Conservation (phyloP, 2,329 filamentous ascomycete genomes). For the Colletotrichum tanaceti region DNA sequence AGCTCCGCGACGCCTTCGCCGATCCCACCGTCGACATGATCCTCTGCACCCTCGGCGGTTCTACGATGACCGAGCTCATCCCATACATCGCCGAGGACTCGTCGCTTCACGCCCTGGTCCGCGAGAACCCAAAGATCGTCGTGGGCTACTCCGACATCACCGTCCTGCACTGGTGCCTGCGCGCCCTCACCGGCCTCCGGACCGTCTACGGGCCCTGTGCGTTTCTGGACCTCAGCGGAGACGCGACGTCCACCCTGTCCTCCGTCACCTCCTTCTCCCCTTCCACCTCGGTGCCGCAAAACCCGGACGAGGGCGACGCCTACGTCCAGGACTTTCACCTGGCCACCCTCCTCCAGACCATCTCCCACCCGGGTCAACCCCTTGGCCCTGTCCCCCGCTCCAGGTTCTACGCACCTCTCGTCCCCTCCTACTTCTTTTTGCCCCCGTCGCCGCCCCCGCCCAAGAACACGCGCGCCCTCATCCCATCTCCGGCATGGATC, state of each 20-base stretch:
- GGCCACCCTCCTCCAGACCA: constrained; percentile 49
- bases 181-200: constrained; percentile 52
- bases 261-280: constrained; percentile 20
- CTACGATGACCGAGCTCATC: constrained; percentile 54
- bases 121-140: constrained; percentile 54
- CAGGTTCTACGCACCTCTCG: constrained; percentile 46
- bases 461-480: constrained; percentile 45
- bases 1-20: constrained; percentile 53
- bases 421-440: constrained; percentile 42
- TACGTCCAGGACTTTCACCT: constrained; percentile 48
- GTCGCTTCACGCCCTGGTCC: constrained; percentile 49
- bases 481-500: constrained; percentile 47
- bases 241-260: constrained; percentile 29
- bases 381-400: constrained; percentile 50
- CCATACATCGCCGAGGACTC: constrained; percentile 52
- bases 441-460: constrained; percentile 42
- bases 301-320: constrained; percentile 40
- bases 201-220: constrained; percentile 58
- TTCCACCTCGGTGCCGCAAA: not conserved
- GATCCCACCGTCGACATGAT: constrained; percentile 52
- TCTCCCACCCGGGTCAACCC: constrained; percentile 43
- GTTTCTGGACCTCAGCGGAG: constrained; percentile 54
- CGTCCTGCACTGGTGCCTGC: constrained; percentile 56
- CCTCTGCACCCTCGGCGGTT: constrained; percentile 55
- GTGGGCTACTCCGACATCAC: constrained; percentile 58